These are phyloP conservation scores for Ehretia macrophylla DNA, from an alignment of 257 asterid species.

Conservation along the genomic window DNA sequence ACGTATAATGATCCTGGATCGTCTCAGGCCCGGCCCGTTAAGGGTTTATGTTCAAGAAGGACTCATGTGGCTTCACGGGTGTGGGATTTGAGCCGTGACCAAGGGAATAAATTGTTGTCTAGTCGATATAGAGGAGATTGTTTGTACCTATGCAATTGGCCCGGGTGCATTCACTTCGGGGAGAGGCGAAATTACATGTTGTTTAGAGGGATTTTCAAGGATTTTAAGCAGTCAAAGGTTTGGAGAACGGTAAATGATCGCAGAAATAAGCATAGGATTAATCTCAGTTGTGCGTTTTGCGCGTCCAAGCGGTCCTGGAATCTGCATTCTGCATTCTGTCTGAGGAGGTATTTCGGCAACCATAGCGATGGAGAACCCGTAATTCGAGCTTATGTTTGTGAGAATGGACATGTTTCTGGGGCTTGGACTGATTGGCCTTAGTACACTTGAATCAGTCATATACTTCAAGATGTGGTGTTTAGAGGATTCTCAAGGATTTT, in stretches of 20 bases:
- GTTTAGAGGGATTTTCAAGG: conserved; percentile 75
- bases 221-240: conserved; percentile 80
- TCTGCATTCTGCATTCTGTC: conserved; percentile 71
- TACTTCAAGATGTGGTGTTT: too few relatives aligned
- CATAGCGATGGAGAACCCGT: conserved; percentile 89
- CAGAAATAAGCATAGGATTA: conserved; percentile 49
- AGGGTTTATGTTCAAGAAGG: conserved; percentile 35
- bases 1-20: conserved; percentile 52
- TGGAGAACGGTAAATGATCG: conserved; percentile 82
- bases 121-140: conserved; percentile 76
- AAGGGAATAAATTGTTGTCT: conserved; percentile 71
- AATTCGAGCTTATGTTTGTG: conserved; percentile 85
- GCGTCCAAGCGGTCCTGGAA: conserved; percentile 64
- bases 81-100: conserved; percentile 81
- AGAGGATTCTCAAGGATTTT: conserved; percentile 71
- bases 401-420: conserved; percentile 87
- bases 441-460: conserved; percentile 14
- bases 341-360: conserved; percentile 73
- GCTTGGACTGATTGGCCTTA: conserved; percentile 95
- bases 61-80: conserved; percentile 66
- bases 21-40: conserved; percentile 16
- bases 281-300: conserved; percentile 67
- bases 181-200: conserved; percentile 87
- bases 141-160: conserved; percentile 81
- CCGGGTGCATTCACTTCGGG: conserved; percentile 74